These are phyloP conservation scores for Ustilago trichophora DNA, from an alignment of 1,284 basidiomycete genomes.

Conservation along the genomic window DNA sequence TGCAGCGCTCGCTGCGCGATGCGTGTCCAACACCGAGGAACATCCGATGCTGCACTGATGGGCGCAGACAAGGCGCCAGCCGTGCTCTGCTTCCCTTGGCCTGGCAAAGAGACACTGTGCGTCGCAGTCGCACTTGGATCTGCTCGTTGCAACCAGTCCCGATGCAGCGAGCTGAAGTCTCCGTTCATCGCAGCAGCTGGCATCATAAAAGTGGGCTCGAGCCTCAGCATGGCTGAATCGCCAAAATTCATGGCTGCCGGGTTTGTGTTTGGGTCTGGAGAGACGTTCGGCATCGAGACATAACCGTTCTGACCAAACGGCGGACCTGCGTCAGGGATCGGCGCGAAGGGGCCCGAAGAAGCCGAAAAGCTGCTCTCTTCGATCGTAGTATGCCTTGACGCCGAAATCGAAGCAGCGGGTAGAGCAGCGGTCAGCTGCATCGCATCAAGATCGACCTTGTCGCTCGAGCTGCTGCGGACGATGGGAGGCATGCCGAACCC, in stretches of 20 bases:
- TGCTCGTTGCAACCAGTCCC: slow-evolving; percentile 17
- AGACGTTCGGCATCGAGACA: slow-evolving; percentile 4
- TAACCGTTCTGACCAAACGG: slow-evolving; percentile 11
- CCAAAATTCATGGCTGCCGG: slow-evolving; percentile 1
- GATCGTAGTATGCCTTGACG: background rate
- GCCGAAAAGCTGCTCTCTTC: background rate
- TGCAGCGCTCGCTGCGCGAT: slow-evolving; percentile 20
- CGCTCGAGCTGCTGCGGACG: slow-evolving; percentile 23
- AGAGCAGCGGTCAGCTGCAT: slow-evolving; percentile 22
- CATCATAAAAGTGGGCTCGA: slow-evolving; percentile 16
- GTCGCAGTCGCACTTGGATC: background rate
- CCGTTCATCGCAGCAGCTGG: slow-evolving; percentile 4
- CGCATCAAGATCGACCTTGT: slow-evolving; percentile 28
- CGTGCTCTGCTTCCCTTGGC: background rate
- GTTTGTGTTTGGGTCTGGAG: slow-evolving; percentile 2
- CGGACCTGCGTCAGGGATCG: background rate
- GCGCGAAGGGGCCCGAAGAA: background rate
- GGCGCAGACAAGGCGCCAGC: background rate
- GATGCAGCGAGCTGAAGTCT: slow-evolving; percentile 2
- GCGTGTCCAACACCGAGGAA: slow-evolving; percentile 8
- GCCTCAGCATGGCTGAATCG: slow-evolving; percentile 19
- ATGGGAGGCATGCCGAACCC: slow-evolving; percentile 28
- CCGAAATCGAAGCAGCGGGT: slow-evolving; percentile 8
- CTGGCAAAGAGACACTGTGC: background rate
- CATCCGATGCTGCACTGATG: background rate